These are phyloP conservation scores for Globisporangium iwayamae DNA, from an alignment of 352 stramenopile species.

Conservation along the genomic window DNA sequence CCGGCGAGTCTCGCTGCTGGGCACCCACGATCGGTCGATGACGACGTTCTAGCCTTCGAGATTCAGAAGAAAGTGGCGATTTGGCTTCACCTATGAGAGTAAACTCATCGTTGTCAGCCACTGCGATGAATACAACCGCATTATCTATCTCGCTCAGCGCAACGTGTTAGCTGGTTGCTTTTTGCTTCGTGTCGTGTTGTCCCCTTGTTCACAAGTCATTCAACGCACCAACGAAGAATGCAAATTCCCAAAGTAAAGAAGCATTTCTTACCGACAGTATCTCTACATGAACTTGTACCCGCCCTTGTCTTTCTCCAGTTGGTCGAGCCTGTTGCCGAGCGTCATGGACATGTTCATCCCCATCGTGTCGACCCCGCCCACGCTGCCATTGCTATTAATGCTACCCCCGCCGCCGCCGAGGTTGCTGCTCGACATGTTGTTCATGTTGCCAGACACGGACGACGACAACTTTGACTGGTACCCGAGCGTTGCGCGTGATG, in stretches of 20 bases:
- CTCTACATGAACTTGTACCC: slow-evolving; percentile 26
- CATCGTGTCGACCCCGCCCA: slow-evolving; percentile 10
- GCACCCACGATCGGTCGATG: slow-evolving; percentile 20
- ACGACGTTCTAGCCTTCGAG: slow-evolving; percentile 7
- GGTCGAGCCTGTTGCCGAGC: slow-evolving; percentile 70
- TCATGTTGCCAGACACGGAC: slow-evolving; percentile 30
- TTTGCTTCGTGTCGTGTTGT: not conserved
- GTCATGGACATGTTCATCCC: slow-evolving; percentile 25
- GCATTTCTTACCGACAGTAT: not conserved
- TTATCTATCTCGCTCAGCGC: slow-evolving; percentile 1
- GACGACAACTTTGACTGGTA: slow-evolving; percentile 21
- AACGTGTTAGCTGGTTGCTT: not conserved
- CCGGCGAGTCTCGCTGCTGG: slow-evolving; percentile 44
- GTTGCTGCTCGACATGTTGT: slow-evolving; percentile 14
- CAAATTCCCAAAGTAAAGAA: no score
- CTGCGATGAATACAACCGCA: slow-evolving; percentile 1
- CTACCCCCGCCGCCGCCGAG: slow-evolving; percentile 18
- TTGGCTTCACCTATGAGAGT: not conserved
- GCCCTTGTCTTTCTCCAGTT: slow-evolving; percentile 67
- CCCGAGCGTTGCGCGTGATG: slow-evolving; percentile 22
- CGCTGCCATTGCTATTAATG: slow-evolving; percentile 16
- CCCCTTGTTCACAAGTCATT: no score
- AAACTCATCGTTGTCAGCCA: not conserved
- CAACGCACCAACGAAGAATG: no score
- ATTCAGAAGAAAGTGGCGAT: not conserved